These are phyloP conservation scores for Trichophyton verrucosum DNA, from an alignment of 2,329 filamentous ascomycete genomes.

Conservation along the genomic window DNA sequence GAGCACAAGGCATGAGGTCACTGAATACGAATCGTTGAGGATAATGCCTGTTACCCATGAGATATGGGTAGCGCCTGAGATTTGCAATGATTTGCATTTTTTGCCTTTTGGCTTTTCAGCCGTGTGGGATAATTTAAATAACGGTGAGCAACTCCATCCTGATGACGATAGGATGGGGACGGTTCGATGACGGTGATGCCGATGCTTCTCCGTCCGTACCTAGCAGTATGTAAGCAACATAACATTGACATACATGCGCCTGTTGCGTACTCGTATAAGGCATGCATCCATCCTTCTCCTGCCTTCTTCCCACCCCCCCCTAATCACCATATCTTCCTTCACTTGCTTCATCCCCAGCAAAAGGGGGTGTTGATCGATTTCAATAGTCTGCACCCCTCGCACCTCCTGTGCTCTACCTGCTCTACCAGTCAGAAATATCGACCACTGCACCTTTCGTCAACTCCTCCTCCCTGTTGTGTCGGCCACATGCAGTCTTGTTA, in stretches of 20 bases:
- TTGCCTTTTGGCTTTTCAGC: neutral
- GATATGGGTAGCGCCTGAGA: neutral
- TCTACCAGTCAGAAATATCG: neutral
- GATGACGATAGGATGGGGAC: neutral
- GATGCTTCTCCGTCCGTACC: neutral
- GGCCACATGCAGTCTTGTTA: neutral
- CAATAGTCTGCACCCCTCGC: neutral
- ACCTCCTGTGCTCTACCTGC: neutral
- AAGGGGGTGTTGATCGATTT: neutral
- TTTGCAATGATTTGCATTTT: neutral
- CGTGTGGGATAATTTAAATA: neutral
- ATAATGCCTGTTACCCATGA: slow-evolving; percentile 1
- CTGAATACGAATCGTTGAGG: slow-evolving; percentile 1
- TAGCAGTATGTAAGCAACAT: no score
- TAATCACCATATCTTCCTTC: neutral
- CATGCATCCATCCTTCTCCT: neutral
- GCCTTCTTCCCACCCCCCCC: neutral
- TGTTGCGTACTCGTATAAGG: neutral
- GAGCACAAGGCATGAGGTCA: neutral
- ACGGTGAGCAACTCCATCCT: neutral
- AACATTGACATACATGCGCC: no score
- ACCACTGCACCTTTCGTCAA: neutral
- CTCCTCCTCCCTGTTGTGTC: neutral
- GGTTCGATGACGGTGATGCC: neutral
- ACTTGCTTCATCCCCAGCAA: neutral